phyloP scores from a whole-genome alignment of 352 stramenopile genomes.

The Globisporangium uncinulatum region DNA sequence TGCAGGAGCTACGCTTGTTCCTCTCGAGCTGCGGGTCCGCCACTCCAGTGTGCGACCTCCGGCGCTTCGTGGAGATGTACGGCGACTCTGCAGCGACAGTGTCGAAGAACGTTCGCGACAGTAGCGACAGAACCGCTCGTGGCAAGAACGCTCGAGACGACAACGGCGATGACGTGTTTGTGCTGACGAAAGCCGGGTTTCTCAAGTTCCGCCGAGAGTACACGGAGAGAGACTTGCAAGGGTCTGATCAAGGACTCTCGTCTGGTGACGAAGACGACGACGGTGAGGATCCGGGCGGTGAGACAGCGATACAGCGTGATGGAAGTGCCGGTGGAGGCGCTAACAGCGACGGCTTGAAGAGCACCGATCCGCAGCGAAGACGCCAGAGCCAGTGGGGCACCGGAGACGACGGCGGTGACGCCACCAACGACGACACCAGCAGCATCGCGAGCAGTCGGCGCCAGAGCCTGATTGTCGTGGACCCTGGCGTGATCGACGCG shows the following conservation, averaged over 20 bases:
- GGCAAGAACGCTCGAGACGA: neutral
- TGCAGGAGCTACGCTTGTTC: constrained; percentile 40
- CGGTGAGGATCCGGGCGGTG: constrained; percentile 11
- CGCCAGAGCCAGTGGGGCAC: neutral
- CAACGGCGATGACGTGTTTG: constrained; percentile 15
- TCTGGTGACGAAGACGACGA: constrained; percentile 32
- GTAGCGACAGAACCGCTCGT: neutral
- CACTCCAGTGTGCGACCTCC: constrained; percentile 34
- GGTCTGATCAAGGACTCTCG: constrained; percentile 26
- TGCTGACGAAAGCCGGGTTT: constrained; percentile 41
- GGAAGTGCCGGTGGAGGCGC: neutral
- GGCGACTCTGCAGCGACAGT: constrained; percentile 21
- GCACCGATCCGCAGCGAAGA: neutral
- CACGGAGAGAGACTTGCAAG: constrained; percentile 21
- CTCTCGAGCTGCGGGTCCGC: constrained; percentile 35
- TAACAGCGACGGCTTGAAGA: neutral
- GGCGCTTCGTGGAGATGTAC: constrained; percentile 54
- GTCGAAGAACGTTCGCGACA: neutral
- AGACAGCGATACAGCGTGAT: constrained; percentile 6
- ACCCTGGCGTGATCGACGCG: constrained; percentile 21
- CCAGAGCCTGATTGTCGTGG: constrained; percentile 12
- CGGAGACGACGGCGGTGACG: neutral
- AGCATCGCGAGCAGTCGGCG: neutral
- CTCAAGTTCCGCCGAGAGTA: constrained; percentile 51
- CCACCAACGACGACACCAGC: neutral